Conservation (phyloP, 345 rosid genomes). For the Eucalyptus cloeziana region DNA sequence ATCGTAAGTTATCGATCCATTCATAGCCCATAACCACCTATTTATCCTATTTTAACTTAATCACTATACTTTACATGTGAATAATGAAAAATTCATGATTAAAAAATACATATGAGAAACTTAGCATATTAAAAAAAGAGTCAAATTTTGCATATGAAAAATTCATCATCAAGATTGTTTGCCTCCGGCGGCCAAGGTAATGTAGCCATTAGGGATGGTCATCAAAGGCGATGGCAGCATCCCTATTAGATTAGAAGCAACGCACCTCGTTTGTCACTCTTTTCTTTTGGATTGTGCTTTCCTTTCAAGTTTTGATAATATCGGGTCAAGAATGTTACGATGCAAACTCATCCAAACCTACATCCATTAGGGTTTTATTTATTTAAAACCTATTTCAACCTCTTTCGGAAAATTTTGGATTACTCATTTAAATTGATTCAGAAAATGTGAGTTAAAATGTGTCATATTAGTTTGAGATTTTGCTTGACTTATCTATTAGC, state of each 20-base stretch:
- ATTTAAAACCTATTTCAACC: not conserved
- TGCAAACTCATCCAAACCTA: not conserved
- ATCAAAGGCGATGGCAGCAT: not conserved
- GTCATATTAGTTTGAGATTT: not conserved
- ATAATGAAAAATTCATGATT: not conserved
- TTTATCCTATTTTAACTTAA: not conserved
- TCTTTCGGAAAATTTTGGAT: not conserved
- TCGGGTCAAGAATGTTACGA: not conserved
- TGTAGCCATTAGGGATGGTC: not conserved
- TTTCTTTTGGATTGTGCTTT: not conserved
- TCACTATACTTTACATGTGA: not conserved
- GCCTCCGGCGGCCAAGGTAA: not conserved
- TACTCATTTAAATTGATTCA: not conserved
- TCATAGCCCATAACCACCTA: not conserved
- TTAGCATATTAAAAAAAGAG: not conserved
- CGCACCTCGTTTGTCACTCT: rapidly evolving
- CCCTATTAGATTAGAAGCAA: not conserved
- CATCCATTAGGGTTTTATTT: not conserved
- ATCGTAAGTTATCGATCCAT: not conserved
- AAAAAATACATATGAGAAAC: not conserved
- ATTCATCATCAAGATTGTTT: not conserved
- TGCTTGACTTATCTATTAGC: rapidly evolving
- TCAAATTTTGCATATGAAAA: not conserved
- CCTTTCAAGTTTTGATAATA: not conserved
- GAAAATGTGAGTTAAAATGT: not conserved